phyloP scores from a whole-genome alignment of 228 moss, liverwort and hornwort species.

The Sphagnum magellanicum region DNA sequence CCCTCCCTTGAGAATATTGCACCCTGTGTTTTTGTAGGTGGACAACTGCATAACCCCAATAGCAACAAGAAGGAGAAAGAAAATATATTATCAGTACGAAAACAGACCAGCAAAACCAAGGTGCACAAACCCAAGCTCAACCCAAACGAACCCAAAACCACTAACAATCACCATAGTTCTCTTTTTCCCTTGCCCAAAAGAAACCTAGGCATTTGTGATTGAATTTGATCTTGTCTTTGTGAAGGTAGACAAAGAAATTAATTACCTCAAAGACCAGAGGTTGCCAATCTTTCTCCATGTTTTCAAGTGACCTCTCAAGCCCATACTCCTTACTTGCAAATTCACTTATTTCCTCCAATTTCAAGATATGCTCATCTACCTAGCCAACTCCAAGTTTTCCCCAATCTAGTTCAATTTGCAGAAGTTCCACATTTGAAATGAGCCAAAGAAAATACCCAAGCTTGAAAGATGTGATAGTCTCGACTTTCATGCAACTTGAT shows the following conservation, averaged over 20 bases:
- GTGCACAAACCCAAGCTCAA: neutral
- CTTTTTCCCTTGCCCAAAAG: neutral
- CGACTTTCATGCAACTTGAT: no score
- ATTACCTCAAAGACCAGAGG: slow-evolving; percentile 63
- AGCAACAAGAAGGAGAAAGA: no score
- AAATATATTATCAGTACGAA: no score
- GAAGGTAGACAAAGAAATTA: neutral
- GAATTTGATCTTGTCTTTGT: neutral
- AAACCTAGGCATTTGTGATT: neutral
- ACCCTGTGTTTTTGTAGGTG: slow-evolving; percentile 61
- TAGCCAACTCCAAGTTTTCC: slow-evolving; percentile 5
- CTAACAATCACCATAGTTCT: neutral
- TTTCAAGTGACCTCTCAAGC: slow-evolving; percentile 44
- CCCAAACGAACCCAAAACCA: neutral
- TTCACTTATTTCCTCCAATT: slow-evolving; percentile 84
- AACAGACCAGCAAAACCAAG: neutral
- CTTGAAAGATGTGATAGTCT: no score
- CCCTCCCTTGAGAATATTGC: slow-evolving; percentile 78
- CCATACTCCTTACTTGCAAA: slow-evolving; percentile 77
- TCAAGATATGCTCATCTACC: slow-evolving; percentile 79
- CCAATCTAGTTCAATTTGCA: no score
- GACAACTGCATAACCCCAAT: slow-evolving; percentile 27
- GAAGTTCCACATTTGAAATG: no score
- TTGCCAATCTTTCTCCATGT: slow-evolving; percentile 75
- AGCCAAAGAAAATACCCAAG: no score